Evolutionary conservation across 2,329 filamentous ascomycete species (phyloP).

Genomic region (Fusarium xyrophilum): DNA sequence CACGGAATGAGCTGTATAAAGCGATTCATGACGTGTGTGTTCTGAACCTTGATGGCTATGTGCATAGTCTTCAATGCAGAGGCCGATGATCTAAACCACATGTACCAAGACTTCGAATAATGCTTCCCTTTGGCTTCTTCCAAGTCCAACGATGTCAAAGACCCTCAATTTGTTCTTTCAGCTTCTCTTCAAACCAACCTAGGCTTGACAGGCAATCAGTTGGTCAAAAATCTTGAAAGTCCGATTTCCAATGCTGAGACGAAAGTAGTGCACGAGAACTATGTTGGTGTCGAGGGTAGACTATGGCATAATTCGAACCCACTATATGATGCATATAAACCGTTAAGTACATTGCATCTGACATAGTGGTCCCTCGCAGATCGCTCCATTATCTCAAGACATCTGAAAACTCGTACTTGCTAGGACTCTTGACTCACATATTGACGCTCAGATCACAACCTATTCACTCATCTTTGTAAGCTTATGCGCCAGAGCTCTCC

Average conservation of each 20-base stretch:
- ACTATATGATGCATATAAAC: slow-evolving; percentile 48
- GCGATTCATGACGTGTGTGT: background rate
- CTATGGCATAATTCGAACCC: slow-evolving; percentile 7
- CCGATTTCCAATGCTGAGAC: background rate
- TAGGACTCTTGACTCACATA: slow-evolving; percentile 69
- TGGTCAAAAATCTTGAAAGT: background rate
- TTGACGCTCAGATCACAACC: slow-evolving; percentile 56
- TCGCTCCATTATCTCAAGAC: slow-evolving; percentile 63
- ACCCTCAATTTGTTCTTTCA: background rate
- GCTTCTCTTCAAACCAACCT: background rate
- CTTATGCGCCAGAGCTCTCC: slow-evolving; percentile 59
- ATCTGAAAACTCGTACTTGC: slow-evolving; percentile 67
- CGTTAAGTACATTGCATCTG: slow-evolving; percentile 50
- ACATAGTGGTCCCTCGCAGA: slow-evolving; percentile 51
- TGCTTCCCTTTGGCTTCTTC: no score
- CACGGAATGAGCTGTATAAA: background rate
- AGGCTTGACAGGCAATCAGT: background rate
- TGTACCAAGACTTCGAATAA: background rate
- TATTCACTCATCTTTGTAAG: slow-evolving; percentile 50
- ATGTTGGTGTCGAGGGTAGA: background rate
- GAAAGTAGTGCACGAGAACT: background rate
- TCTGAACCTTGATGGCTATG: background rate
- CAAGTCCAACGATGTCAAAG: background rate
- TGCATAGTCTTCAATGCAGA: background rate
- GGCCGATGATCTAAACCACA: background rate